phyloP scores from a whole-genome alignment of 2,329 filamentous ascomycete species.

The Pseudogymnoascus sp. region DNA sequence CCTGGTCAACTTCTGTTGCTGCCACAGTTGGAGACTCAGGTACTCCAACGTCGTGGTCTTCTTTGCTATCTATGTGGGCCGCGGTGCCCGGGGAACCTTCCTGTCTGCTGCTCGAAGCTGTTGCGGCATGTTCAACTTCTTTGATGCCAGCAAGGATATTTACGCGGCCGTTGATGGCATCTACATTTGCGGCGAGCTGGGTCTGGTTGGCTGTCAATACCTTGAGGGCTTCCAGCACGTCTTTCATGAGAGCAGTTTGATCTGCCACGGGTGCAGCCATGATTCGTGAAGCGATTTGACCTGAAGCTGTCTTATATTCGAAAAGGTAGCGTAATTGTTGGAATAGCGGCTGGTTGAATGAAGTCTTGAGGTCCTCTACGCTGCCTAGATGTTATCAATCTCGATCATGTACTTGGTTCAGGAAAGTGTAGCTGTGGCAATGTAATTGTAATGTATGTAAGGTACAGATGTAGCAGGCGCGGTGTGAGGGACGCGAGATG shows the following conservation, averaged over 20 bases:
- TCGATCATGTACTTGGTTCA: not conserved
- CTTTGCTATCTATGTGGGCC: slow-evolving; percentile 13
- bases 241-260: slow-evolving; percentile 36
- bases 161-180: slow-evolving; percentile 53
- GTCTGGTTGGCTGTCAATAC: slow-evolving; percentile 49
- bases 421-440: not conserved
- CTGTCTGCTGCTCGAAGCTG: not conserved
- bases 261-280: slow-evolving; percentile 23
- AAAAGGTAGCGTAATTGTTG: slow-evolving; percentile 5
- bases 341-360: slow-evolving; percentile 8
- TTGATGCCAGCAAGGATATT: slow-evolving; percentile 54
- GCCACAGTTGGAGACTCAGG: slow-evolving; percentile 27
- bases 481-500: not conserved
- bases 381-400: not conserved
- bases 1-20: slow-evolving; percentile 18
- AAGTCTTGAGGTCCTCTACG: not conserved
- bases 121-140: slow-evolving; percentile 40
- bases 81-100: not conserved
- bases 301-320: not conserved
- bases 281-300: slow-evolving; percentile 6
- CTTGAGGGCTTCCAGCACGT: slow-evolving; percentile 49
- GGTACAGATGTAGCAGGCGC: not conserved
- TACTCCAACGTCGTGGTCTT: slow-evolving; percentile 20
- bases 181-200: slow-evolving; percentile 47
- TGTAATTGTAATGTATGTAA: not conserved